phyloP scores from a whole-genome alignment of 176 grass and related monocot species.

The maize (Zea mays) region DNA sequence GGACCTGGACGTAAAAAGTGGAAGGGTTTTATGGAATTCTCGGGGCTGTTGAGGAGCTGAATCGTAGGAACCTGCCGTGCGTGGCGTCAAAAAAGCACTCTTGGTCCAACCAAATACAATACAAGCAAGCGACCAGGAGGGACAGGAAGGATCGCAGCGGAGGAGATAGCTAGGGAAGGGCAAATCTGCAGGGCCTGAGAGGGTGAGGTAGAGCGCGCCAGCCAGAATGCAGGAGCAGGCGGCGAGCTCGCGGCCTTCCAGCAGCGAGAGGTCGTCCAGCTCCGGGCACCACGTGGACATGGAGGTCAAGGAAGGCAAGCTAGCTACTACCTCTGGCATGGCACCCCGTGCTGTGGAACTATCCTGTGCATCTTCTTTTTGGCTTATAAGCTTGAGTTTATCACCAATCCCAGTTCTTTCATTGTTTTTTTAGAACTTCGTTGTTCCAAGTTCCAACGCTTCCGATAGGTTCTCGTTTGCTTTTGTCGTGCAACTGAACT shows the following conservation, averaged over 20 bases:
- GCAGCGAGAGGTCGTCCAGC: constrained; percentile 96
- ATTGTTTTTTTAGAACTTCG: not conserved
- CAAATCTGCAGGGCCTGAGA: not conserved
- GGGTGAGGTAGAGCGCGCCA: not conserved
- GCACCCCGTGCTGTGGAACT: too few species aligned
- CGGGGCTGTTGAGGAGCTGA: not conserved
- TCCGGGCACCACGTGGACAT: constrained; percentile 67
- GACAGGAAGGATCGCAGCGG: not conserved
- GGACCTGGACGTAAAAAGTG: not conserved
- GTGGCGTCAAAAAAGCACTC: not conserved
- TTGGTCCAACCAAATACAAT: constrained; percentile 13
- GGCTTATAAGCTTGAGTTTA: too few species aligned
- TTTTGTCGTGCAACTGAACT: not conserved
- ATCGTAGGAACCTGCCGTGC: not conserved
- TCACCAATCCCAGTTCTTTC: not conserved
- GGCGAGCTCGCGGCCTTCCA: constrained; percentile 79
- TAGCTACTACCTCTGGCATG: not conserved
- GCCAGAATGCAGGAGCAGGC: constrained; percentile 65
- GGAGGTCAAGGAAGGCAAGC: constrained; percentile 70
- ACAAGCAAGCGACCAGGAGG: not conserved
- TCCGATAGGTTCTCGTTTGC: not conserved
- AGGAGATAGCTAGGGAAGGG: constrained; percentile 6
- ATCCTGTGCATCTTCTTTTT: not conserved
- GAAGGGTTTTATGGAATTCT: rapidly evolving
- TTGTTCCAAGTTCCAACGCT: not conserved